Evolutionary conservation across 2,329 filamentous ascomycete species (phyloP).

Genomic region (Penicillium concentricum): DNA sequence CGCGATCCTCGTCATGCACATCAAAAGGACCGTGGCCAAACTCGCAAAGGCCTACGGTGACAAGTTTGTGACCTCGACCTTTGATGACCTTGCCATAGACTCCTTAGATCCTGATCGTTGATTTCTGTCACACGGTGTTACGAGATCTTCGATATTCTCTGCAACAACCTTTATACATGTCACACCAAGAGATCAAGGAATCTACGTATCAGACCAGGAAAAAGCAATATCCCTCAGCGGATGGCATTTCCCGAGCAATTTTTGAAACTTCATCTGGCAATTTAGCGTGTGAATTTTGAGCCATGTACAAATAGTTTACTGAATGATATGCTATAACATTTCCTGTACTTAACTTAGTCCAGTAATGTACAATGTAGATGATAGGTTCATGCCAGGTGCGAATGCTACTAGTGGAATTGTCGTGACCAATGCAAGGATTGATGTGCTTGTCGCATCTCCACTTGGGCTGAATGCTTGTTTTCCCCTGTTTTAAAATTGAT

Average conservation of each 20-base stretch:
- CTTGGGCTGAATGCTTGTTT: neutral
- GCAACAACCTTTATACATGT: neutral
- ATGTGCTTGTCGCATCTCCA: constrained; percentile 1
- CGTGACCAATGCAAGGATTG: neutral
- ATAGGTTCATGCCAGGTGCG: neutral
- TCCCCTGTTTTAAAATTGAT: neutral
- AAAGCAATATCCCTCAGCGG: neutral
- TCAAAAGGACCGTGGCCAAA: constrained; percentile 51
- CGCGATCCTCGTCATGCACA: constrained; percentile 56
- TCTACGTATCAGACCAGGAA: neutral
- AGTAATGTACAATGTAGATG: too few species aligned
- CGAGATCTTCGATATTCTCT: too few species aligned
- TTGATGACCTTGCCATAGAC: neutral
- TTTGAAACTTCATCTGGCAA: neutral
- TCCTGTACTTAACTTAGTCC: too few species aligned
- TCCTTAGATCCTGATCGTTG: neutral
- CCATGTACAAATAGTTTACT: neutral
- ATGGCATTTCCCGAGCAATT: neutral
- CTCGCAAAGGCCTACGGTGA: constrained; percentile 38
- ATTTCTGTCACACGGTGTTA: neutral
- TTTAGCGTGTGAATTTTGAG: neutral
- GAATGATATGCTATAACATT: neutral
- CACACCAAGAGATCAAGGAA: neutral
- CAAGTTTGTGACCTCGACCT: constrained; percentile 9
- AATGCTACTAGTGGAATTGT: neutral